Evolutionary conservation across 768 basidiomycete genomes (phyloP), one percentile per base, ranked within the genome.

Genomic region (Kwoniella botswanensis): DNA sequence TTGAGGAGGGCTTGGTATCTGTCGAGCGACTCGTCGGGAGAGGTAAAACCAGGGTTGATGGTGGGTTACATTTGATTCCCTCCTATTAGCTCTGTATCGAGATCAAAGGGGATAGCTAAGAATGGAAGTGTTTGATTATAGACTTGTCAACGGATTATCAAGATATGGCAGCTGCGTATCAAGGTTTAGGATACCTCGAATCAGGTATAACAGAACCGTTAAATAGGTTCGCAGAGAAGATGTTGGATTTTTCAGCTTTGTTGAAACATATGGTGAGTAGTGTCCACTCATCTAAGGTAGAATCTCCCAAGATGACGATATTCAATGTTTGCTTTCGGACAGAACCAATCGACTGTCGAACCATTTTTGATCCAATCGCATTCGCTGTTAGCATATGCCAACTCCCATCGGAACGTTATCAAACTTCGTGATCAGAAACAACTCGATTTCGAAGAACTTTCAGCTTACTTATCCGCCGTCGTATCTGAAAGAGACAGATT

Each of bases 401-500:
- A 93, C 80, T 90, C 93, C 41, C 96, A 98, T 75, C 90, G 93
- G 63, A 89, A 91, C n/a, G 93, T 98, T 22, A 88, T 99, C 74
- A 96, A 93, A 84, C 87, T 97, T 41, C 90, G 97, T 56, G 97
- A 98, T 82, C 97, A 98, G 85, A 99, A 98, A 83, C 97, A 99
- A 83, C 89, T 98, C 66, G 97, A 99, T 81, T 96, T 98, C 73
- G 97, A 99, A 84, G 96, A 98, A 82, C 88, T 98, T 10, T 93
- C 94, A 2, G 92, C 94, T 63, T 98, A 98, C 83, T 87, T 99
- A 13, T 92, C 92, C 6, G 92, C 91, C n/a, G 90, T 98, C 56
- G 94, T 93, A 0, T 86, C 90, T 12, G 97, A 99, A 84, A 90
- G 97, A 22, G 97, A 99, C 79, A 87, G 97, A 56, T 86, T 99